Evolutionary conservation across 352 stramenopile genomes (phyloP).

Genomic region (Globisporangium spinosum): DNA sequence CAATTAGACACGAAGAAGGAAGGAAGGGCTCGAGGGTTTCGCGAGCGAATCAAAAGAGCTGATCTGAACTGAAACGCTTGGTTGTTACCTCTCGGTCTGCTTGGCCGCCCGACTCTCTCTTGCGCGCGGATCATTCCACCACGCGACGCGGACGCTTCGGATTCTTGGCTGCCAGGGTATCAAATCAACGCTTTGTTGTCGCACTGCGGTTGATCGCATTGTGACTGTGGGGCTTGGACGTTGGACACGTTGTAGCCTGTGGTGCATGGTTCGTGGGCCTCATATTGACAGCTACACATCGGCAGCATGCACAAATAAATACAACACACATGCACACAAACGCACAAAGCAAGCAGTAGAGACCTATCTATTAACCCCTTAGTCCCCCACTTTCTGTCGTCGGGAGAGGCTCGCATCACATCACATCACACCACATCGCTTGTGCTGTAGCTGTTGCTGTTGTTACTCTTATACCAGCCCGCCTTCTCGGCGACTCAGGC

Average conservation of each 20-base stretch:
- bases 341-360: background rate
- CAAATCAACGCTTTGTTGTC: background rate
- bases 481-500: constrained; percentile 40
- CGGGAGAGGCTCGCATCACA: background rate
- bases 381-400: background rate
- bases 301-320: background rate
- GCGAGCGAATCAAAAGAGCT: background rate
- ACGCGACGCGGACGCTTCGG: background rate
- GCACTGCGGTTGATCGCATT: background rate
- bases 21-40: background rate
- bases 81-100: background rate
- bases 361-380: constrained; percentile 8
- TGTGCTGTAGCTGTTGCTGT: background rate
- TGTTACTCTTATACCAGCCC: constrained; percentile 45
- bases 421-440: background rate
- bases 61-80: background rate
- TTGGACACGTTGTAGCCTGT: background rate
- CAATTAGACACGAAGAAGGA: background rate
- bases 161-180: background rate
- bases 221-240: background rate
- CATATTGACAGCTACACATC: background rate
- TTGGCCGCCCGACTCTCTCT: background rate
- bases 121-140: background rate
- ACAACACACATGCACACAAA: background rate
- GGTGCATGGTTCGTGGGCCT: background rate